Conservation (phyloP, 352 stramenopile species). For the Pythium insidiosum region DNA sequence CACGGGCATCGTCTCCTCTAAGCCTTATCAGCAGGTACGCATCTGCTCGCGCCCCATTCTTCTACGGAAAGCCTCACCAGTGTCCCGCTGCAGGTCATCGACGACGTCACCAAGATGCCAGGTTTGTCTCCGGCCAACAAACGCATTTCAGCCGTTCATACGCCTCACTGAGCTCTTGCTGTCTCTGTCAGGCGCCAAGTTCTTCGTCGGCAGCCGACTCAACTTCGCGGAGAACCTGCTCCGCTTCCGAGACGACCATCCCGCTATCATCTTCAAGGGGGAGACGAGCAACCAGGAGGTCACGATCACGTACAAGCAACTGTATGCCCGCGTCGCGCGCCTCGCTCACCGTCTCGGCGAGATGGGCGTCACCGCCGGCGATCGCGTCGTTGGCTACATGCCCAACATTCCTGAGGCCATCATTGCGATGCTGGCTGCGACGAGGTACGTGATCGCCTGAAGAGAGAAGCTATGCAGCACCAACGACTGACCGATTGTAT, state of each 20-base stretch:
- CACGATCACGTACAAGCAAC: conserved; percentile 51
- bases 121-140: not conserved
- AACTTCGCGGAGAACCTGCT: conserved; percentile 78
- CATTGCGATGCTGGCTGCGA: conserved; percentile 65
- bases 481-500: too few relatives aligned
- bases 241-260: conserved; percentile 59
- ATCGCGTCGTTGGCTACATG: conserved; percentile 63
- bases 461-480: too few relatives aligned
- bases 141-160: conserved; percentile 6
- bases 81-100: conserved; percentile 23
- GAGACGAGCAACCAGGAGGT: conserved; percentile 55
- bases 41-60: not conserved
- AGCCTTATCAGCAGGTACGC: conserved; percentile 28
- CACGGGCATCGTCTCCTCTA: conserved; percentile 50
- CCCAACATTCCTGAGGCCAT: conserved; percentile 67
- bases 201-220: conserved; percentile 52
- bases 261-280: conserved; percentile 66
- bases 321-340: conserved; percentile 48
- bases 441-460: conserved; percentile 20
- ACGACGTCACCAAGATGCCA: conserved; percentile 59
- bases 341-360: conserved; percentile 32
- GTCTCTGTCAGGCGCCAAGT: conserved; percentile 30
- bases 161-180: not conserved
- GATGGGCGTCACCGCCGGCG: conserved; percentile 39
- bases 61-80: not conserved